Base-by-base conservation (phyloP, 139 green algal genomes). In the Auxenochlorella protothecoides region DNA sequence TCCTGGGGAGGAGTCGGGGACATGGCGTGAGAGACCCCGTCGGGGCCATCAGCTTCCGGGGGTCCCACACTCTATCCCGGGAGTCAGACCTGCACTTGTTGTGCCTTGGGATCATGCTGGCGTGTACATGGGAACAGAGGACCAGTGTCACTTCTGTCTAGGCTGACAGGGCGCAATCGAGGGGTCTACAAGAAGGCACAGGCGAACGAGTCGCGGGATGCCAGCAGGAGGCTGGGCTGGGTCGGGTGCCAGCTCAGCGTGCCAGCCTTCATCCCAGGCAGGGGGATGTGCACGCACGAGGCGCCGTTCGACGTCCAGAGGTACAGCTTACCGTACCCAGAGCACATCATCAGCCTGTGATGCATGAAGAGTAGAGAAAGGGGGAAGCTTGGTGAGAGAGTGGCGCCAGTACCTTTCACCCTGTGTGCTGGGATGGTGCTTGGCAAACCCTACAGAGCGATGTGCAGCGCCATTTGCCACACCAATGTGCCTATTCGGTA, bases 261-360 rank as follows among this genome's bases (percentile, higher is more conserved):
- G 5, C 14, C 13, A 10, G 81, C 88, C 27, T 81, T 70, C 73
- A 96, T 92, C 16, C 69, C 75, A 4, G 81, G 63, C 59, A 95
- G 75, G 3, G 91, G 89, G 0, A 96, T 78, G 72, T 92, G 86
- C 73, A 92, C 86, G 65, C 92, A 92, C 27, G 85, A 91, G 10
- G 89, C 88, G 5, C 89, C 91, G 2, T 86, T 74, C 4, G 88
- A 83, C 0, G 85, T 87, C 91, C 91, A 97, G 72, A 97, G 60
- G 72, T 89, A 92, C 13, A 97, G 76, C n/a, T 83, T 80, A 14
- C 59, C 55, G 53, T 53, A 72, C 5, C 84, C 88, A 3, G 80
- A 81, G 12, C 74, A 82, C 3, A 92, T 53, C 1, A 80, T 83
- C 65, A 96, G 77, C 9, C 81, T 83, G 68, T 62, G 13, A 44